Evolutionary conservation across 2,329 filamentous ascomycete genomes (phyloP).

Genomic region (Sporothrix mexicana): DNA sequence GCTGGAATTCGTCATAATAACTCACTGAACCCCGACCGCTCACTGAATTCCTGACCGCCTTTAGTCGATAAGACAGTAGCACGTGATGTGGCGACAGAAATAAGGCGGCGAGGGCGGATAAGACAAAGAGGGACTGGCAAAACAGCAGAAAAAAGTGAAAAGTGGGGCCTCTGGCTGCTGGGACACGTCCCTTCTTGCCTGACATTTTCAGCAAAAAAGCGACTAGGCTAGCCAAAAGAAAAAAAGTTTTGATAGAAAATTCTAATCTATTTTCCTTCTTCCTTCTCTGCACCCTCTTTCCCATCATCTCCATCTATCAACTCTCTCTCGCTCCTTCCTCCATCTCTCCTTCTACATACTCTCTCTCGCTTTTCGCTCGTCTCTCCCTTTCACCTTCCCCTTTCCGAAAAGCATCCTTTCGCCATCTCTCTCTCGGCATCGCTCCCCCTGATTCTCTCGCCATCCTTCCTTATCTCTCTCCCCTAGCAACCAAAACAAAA

Average conservation of each 20-base stretch:
- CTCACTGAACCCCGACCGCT: not conserved
- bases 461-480: not conserved
- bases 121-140: not conserved
- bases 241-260: slow-evolving; percentile 38
- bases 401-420: not conserved
- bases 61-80: not conserved
- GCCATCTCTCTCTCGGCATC: slow-evolving; percentile 1
- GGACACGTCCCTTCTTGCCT: slow-evolving; percentile 5
- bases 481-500: slow-evolving; percentile 21
- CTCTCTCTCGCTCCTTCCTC: not conserved
- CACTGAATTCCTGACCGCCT: not conserved
- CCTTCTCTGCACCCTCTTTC: slow-evolving; percentile 13
- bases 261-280: slow-evolving; percentile 32
- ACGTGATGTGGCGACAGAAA: slow-evolving; percentile 36
- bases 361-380: slow-evolving; percentile 10
- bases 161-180: slow-evolving; percentile 22
- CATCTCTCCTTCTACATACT: slow-evolving; percentile 17
- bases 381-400: not conserved
- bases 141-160: slow-evolving; percentile 38
- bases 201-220: slow-evolving; percentile 23
- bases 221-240: slow-evolving; percentile 33
- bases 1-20: not conserved
- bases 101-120: not conserved
- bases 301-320: not conserved
- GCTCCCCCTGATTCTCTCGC: slow-evolving; percentile 12